Evolutionary conservation across 805 yeast species (phyloP), one percentile per base, ranked within the genome.

Genomic region (Candida hungchunana): DNA sequence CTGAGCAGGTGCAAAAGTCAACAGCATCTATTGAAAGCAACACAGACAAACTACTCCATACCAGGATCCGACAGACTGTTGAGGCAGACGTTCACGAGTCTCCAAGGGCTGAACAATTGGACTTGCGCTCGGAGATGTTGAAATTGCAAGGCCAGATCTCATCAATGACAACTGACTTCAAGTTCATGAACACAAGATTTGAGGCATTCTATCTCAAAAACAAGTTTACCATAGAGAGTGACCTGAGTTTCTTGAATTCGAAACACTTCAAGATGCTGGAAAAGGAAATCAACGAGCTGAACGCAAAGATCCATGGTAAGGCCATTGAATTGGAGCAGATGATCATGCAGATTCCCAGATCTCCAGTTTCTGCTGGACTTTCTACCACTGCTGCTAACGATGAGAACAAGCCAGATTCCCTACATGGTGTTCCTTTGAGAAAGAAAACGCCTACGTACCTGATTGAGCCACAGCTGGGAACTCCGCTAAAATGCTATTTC

Each of bases 231-330:
- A 40, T 44, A 19, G 53, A 46, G 6, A 36, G 24, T 18, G 32
- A 41, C 16, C 15, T n/a, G n/a, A 28, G 18, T 5, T 42, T 48
- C 13, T 10, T 44, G 2, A 36, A 51, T 6, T 29, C 43, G 6
- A 42, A 42, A 15, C 51, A 46, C 17, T 44, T 42, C 34, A 47
- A 42, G 40, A 42, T 44, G 10, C 29, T 49, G 18, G 51, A 47
- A 25, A 43, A 38, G 26, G 53, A 49, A 34, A 38, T 49, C 18
- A 42, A 43, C 14, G 42, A 41, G n/a, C 27, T 47, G 14, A 42
- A 33, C 18, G 12, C 9, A 14, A 40, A 37, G 13, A 13, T 44
- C 3, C 32, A 39, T 4, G 12, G 18, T 6, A 42, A 32, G 21
- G 28, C 33, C 3, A 9, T 16, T 13, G 44, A 38, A 6, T 18